phyloP scores from a whole-genome alignment of 495 filamentous ascomycete genomes.

The Aspergillus kassunensis region DNA sequence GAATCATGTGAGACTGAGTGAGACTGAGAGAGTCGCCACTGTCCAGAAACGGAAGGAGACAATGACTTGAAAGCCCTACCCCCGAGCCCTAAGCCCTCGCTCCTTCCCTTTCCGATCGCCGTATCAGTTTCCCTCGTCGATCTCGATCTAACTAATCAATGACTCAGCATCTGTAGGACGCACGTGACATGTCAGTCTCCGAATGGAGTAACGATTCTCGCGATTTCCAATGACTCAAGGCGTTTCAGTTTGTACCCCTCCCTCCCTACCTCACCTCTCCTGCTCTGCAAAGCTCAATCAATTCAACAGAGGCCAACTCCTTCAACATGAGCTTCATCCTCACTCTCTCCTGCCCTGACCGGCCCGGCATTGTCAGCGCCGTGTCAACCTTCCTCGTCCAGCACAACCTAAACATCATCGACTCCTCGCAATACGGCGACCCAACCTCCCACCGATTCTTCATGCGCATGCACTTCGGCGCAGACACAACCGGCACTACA shows the following conservation, averaged over 20 bases:
- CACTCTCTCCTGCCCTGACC: conserved; percentile 71
- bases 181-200: conserved; percentile 4
- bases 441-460: conserved; percentile 64
- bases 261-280: background rate
- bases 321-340: conserved; percentile 60
- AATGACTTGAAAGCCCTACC: conserved; percentile 2
- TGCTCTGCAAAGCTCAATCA: conserved; percentile 2
- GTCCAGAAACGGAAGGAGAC: background rate
- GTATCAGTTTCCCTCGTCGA: conserved; percentile 2
- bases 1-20: background rate
- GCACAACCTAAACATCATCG: conserved; percentile 66
- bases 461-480: conserved; percentile 68
- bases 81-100: background rate
- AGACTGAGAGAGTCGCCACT: background rate
- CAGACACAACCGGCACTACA: conserved; percentile 36
- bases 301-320: conserved; percentile 29
- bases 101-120: no score
- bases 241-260: background rate
- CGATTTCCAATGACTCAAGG: background rate
- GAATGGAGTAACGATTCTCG: background rate
- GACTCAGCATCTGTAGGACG: background rate
- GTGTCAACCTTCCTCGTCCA: conserved; percentile 66
- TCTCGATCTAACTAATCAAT: background rate
- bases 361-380: conserved; percentile 70
- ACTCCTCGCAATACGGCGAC: conserved; percentile 72